These are phyloP conservation scores for Arthrobotrys conoides DNA, from an alignment of 2,329 filamentous ascomycete genomes.

Conservation along the genomic window DNA sequence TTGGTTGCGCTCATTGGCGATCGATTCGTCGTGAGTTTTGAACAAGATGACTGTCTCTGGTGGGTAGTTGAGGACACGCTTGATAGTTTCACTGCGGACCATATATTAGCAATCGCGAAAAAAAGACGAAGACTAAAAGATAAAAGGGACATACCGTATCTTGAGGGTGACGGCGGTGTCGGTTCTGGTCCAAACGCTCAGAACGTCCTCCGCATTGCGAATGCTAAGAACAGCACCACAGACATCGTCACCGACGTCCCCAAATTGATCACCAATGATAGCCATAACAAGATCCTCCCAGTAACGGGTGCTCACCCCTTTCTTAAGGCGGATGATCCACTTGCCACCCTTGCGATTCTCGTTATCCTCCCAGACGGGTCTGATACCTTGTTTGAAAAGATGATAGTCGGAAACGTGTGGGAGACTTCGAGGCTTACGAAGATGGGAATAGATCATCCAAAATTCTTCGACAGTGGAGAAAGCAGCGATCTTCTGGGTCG, in stretches of 20 bases:
- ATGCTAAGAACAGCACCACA: slow-evolving; percentile 96
- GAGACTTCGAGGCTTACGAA: slow-evolving; percentile 88
- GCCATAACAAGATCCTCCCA: slow-evolving; percentile 95
- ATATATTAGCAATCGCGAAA: slow-evolving; percentile 9
- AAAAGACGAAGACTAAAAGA: no score
- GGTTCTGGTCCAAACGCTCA: slow-evolving; percentile 97
- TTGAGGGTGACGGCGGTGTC: slow-evolving; percentile 94
- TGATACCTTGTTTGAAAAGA: slow-evolving; percentile 95
- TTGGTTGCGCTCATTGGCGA: slow-evolving; percentile 67
- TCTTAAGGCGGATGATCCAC: slow-evolving; percentile 97
- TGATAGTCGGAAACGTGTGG: slow-evolving; percentile 97
- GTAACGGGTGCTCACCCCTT: slow-evolving; percentile 94
- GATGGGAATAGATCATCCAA: slow-evolving; percentile 87
- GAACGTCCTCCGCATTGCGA: slow-evolving; percentile 93
- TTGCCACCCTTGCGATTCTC: slow-evolving; percentile 97
- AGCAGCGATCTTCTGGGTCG: slow-evolving; percentile 85
- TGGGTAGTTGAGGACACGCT: slow-evolving; percentile 87
- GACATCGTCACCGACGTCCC: slow-evolving; percentile 91
- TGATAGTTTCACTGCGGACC: slow-evolving; percentile 86
- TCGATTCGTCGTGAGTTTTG: slow-evolving; percentile 96
- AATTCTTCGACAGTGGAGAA: slow-evolving; percentile 90
- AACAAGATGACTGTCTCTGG: slow-evolving; percentile 91
- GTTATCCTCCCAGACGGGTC: slow-evolving; percentile 98
- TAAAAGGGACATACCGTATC: slow-evolving; percentile 90
- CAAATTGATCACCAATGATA: slow-evolving; percentile 93